These are phyloP conservation scores for Penicillium daleae DNA, from an alignment of 495 filamentous ascomycete genomes.

Conservation along the genomic window DNA sequence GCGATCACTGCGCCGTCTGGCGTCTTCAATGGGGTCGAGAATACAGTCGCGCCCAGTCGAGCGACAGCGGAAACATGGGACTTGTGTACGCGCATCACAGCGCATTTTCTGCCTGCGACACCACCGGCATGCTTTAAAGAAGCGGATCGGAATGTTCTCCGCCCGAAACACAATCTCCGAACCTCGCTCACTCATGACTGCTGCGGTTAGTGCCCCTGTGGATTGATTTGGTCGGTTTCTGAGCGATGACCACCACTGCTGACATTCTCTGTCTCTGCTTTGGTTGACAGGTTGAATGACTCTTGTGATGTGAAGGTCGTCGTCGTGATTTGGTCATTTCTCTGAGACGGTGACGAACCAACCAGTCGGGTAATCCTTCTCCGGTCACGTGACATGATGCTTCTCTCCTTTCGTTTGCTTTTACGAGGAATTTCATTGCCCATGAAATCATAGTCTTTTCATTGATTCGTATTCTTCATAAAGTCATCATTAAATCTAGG, in stretches of 20 bases:
- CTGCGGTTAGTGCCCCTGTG: background rate
- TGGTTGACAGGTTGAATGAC: background rate
- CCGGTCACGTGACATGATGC: slow-evolving; percentile 33
- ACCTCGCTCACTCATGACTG: slow-evolving; percentile 37
- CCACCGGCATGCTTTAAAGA: slow-evolving; percentile 50
- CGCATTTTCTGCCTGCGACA: slow-evolving; percentile 50
- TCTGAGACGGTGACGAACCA: background rate
- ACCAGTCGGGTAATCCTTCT: slow-evolving; percentile 6
- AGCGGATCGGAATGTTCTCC: slow-evolving; percentile 40
- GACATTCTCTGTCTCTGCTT: background rate
- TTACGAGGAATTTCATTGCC: background rate
- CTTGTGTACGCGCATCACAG: slow-evolving; percentile 47
- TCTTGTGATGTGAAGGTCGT: background rate
- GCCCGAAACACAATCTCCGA: slow-evolving; percentile 42
- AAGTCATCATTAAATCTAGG: background rate
- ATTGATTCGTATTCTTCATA: background rate
- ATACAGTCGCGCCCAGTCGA: slow-evolving; percentile 45
- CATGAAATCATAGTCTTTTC: background rate
- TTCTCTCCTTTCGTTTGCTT: background rate
- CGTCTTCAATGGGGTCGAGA: slow-evolving; percentile 43
- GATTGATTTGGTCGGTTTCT: background rate
- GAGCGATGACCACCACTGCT: background rate
- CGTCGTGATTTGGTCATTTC: background rate
- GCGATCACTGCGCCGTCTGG: slow-evolving; percentile 33
- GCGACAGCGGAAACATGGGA: slow-evolving; percentile 47